These are phyloP conservation scores for Acanthamoeba comandoni DNA, from an alignment of 208 protist species.

Conservation along the genomic window DNA sequence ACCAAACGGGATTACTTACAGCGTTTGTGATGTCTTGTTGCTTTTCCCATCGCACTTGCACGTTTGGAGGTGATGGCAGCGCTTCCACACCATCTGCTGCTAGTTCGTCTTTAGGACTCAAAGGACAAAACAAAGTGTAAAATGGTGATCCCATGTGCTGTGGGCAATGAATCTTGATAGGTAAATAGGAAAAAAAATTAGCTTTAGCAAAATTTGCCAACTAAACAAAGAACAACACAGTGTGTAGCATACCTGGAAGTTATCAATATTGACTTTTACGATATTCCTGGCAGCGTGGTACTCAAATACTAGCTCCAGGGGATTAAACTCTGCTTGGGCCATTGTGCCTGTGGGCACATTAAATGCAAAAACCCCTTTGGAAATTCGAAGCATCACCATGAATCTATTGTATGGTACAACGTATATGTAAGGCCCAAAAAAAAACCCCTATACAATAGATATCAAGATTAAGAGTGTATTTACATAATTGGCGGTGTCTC, in stretches of 20 bases:
- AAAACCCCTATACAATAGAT: too few species aligned
- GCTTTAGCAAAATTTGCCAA: too few species aligned
- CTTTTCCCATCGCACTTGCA: constrained; percentile 65
- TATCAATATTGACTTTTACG: constrained; percentile 38
- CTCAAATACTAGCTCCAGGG: constrained; percentile 63
- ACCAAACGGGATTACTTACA: not conserved
- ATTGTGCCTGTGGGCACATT: not conserved
- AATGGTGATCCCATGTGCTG: constrained; percentile 47
- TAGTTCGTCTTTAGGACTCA: not conserved
- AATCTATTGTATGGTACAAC: not conserved
- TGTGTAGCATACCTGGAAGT: constrained; percentile 2
- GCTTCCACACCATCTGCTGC: too few species aligned
- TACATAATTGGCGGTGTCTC: constrained; percentile 49
- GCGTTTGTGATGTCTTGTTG: constrained; percentile 5
- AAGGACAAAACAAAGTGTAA: constrained; percentile 37
- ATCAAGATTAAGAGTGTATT: not conserved
- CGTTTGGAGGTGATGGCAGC: not conserved
- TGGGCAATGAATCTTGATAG: constrained; percentile 42
- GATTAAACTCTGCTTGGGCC: constrained; percentile 22
- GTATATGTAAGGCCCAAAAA: too few species aligned
- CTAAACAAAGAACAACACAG: not conserved
- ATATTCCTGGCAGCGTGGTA: constrained; percentile 36
- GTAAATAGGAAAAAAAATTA: not conserved
- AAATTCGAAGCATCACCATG: constrained; percentile 45
- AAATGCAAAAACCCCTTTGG: not conserved